Conservation (phyloP, 2,329 filamentous ascomycete species). For the Mycosphaerelloides madeirae region DNA sequence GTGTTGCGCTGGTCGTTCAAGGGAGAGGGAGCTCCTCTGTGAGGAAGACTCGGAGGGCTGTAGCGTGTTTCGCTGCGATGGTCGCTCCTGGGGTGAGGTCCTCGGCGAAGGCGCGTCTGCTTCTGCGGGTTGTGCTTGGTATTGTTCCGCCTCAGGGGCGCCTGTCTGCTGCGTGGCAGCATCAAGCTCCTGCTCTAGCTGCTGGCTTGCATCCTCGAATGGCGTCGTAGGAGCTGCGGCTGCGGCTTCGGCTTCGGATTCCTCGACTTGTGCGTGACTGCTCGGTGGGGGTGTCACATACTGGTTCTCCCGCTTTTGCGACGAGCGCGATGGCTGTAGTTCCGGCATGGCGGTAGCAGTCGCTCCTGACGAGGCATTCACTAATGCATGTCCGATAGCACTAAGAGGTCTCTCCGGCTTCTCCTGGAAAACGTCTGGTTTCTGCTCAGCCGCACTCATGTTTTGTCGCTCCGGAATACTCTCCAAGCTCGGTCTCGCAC, state of each 20-base stretch:
- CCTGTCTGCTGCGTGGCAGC: slow-evolving; percentile 1
- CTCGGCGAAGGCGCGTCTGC: background rate
- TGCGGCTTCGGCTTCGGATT: slow-evolving; percentile 5
- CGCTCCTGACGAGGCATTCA: slow-evolving; percentile 8
- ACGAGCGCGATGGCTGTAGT: slow-evolving; percentile 3
- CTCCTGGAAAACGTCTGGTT: slow-evolving; percentile 4
- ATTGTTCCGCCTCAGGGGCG: background rate
- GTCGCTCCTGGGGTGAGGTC: slow-evolving; percentile 11
- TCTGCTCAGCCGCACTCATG: background rate
- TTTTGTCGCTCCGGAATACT: slow-evolving; percentile 17
- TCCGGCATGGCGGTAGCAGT: slow-evolving; percentile 5
- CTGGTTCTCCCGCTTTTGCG: slow-evolving; percentile 1
- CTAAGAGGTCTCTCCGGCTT: slow-evolving; percentile 8
- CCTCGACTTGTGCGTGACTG: background rate
- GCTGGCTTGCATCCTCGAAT: slow-evolving; percentile 20
- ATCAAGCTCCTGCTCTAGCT: slow-evolving; percentile 7
- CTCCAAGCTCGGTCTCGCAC: slow-evolving; percentile 16
- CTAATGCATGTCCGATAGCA: slow-evolving; percentile 7
- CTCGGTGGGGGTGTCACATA: slow-evolving; percentile 7
- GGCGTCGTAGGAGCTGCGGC: slow-evolving; percentile 12
- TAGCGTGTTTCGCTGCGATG: background rate
- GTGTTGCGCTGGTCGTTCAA: slow-evolving; percentile 7
- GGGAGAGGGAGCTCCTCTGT: slow-evolving; percentile 8
- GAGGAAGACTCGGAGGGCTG: background rate
- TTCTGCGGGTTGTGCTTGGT: background rate